Percentiles rank a stretch among this genome's conserved stretches.
These are phyloP conservation scores for Pseudocercospora vitis DNA, from an alignment of 2,329 filamentous ascomycete genomes.

Conservation along the genomic window DNA sequence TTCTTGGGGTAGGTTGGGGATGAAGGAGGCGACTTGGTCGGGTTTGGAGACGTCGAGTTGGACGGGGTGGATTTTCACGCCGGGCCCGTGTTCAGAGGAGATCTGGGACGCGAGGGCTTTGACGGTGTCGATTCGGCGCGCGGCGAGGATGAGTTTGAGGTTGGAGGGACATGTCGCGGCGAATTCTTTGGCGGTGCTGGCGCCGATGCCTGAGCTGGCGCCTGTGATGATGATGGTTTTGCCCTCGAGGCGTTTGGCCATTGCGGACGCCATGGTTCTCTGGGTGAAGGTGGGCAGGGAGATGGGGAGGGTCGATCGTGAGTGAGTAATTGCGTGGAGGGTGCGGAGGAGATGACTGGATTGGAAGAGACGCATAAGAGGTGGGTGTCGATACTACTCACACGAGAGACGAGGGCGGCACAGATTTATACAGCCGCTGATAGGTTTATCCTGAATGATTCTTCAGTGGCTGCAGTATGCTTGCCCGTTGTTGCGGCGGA, in stretches of 20 bases:
- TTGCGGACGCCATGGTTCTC: constrained; percentile 64
- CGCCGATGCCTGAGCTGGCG: constrained; percentile 89
- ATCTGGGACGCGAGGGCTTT: constrained; percentile 77
- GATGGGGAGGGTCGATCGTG: background rate
- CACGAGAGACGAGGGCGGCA: constrained; percentile 4
- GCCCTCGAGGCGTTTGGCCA: constrained; percentile 80
- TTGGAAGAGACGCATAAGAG: constrained; percentile 18
- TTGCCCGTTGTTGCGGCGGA: constrained; percentile 12
- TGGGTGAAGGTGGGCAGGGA: constrained; percentile 2
- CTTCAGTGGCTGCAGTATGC: constrained; percentile 4
- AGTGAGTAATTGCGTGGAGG: constrained; percentile 9
- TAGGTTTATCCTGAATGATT: constrained; percentile 16
- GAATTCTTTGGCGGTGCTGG: constrained; percentile 82
- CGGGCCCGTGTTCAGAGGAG: constrained; percentile 69
- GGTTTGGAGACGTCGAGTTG: constrained; percentile 85
- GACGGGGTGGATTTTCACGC: constrained; percentile 78
- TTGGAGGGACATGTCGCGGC: constrained; percentile 77
- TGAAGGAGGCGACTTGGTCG: constrained; percentile 70
- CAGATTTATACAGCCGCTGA: constrained; percentile 17
- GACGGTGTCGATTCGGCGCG: constrained; percentile 77
- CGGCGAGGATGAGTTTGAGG: constrained; percentile 82
- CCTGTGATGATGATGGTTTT: constrained; percentile 93
- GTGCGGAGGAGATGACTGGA: constrained; percentile 17
- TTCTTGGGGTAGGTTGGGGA: constrained; percentile 71
- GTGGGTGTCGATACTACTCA: constrained; percentile 8